These are phyloP conservation scores for Dendrocalamus sinicus DNA, from an alignment of 176 grass and related monocot species.

Conservation along the genomic window DNA sequence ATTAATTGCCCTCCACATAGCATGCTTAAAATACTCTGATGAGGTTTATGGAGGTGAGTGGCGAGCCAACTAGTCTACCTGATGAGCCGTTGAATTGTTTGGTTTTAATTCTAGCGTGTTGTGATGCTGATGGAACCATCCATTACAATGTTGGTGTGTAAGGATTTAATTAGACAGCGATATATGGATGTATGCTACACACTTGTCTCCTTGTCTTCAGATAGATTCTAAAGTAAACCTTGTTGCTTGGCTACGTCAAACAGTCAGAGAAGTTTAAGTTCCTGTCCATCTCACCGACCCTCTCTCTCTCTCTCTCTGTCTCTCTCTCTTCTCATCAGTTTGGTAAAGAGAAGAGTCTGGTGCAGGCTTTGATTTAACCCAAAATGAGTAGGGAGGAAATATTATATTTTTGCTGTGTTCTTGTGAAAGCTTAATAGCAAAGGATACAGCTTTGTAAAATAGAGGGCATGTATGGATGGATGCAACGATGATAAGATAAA, in stretches of 20 bases:
- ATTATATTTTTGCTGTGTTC: not conserved
- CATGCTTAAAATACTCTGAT: not conserved
- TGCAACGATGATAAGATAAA: constrained; percentile 25
- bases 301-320: too few relatives aligned
- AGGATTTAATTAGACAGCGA: constrained; percentile 11
- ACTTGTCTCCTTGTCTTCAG: constrained; percentile 27
- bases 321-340: not conserved
- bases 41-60: constrained; percentile 11
- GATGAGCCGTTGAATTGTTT: constrained; percentile 38
- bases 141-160: not conserved
- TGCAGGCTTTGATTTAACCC: not conserved
- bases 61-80: not conserved
- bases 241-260: constrained; percentile 14
- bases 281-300: constrained; percentile 10
- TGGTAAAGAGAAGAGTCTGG: constrained; percentile 20
- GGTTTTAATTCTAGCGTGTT: not conserved
- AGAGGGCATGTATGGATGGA: constrained; percentile 14
- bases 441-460: constrained; percentile 32
- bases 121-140: not conserved
- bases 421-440: constrained; percentile 39
- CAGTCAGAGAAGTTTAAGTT: not conserved
- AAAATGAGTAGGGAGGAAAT: not conserved
- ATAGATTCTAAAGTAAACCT: not conserved
- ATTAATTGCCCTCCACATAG: not conserved
- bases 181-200: constrained; percentile 23